Evolutionary conservation across 306 rosid species (phyloP), one percentile per base, ranked within the genome.

Genomic region (Dalbergia cultrata): DNA sequence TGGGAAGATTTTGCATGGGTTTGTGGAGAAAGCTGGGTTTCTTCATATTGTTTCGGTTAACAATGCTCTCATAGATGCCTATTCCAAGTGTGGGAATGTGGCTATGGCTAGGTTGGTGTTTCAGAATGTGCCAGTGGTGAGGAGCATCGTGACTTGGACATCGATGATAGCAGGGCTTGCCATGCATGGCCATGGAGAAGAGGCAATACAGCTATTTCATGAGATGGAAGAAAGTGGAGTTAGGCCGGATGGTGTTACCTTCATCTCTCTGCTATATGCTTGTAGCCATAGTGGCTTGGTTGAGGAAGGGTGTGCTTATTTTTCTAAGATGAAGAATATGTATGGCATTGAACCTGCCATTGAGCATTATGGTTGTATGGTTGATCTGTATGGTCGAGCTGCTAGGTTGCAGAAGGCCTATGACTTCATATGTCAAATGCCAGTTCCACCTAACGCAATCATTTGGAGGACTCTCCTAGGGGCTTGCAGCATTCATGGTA

Each of bases 381-480:
- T 89, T 83, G 94, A 94, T 90, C 87, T 94, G 18, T 92, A 92
- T 74, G 92, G 97, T 63, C 88, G 97, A 60, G 93, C 97, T 22
- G 94, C 97, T 47, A 83, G 81, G 89, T 82, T 94, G 84, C 85
- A 86, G 75, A 65, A 88, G 77, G 98, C 97, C 59, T 90, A 85
- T 80, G 97, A 89, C 31, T 89, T 89, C 69, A 86, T 83, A 19
- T 81, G 88, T 74, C 80, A 86, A 66, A 87, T 94, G 97, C 93
- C 97, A 71, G 39, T 92, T 80, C 56, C 85, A 5, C 97, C 97
- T 0, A 90, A 87, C 85, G 92, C 86, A 64, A 81, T 94, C 70
- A 88, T 92, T 77, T 94, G 98, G 97, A 75, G 97, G 84, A 90
- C 94, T 63, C 97, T 94, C 77, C 92, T 92, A 10, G 98, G 98